Evolutionary conservation across 148 eudicot genomes (phyloP).

Genomic region (Cornus florida): DNA sequence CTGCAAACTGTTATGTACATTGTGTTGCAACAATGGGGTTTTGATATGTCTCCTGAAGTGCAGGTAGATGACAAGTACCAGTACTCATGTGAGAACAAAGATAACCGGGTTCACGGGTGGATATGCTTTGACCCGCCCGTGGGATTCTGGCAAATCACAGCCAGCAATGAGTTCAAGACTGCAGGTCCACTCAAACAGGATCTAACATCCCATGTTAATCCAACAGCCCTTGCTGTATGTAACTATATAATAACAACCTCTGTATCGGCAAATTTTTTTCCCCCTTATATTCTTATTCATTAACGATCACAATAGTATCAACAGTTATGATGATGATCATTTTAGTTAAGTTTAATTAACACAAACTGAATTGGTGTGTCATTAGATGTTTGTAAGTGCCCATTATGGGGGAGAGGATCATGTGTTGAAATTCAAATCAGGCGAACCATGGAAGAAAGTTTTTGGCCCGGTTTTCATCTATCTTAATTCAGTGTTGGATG

Average conservation of each 20-base stretch:
- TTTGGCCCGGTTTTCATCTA: conserved; percentile 82
- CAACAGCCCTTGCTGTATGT: conserved; percentile 72
- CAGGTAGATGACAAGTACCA: conserved; percentile 96
- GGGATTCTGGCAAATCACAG: conserved; percentile 89
- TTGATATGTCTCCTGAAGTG: no score
- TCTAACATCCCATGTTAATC: conserved; percentile 85
- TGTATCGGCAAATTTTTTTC: no score
- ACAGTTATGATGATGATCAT: not conserved
- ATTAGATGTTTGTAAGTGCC: conserved; percentile 68
- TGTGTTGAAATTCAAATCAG: conserved; percentile 45
- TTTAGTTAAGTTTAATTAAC: no score
- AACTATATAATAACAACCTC: not conserved
- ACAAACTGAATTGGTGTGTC: not conserved
- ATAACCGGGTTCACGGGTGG: conserved; percentile 77
- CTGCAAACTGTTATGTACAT: no score
- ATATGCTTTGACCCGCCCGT: conserved; percentile 58
- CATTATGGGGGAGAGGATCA: conserved; percentile 76
- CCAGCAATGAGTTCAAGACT: conserved; percentile 75
- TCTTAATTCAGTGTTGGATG: conserved; percentile 49
- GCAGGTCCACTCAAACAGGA: conserved; percentile 84
- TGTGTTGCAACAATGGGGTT: no score
- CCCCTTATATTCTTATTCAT: no score
- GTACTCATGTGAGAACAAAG: conserved; percentile 81
- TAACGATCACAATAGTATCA: no score
- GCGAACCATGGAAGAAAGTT: conserved; percentile 86